Conservation (phyloP, 805 yeast genomes). For the Nakazawaea laoshanensis region DNA sequence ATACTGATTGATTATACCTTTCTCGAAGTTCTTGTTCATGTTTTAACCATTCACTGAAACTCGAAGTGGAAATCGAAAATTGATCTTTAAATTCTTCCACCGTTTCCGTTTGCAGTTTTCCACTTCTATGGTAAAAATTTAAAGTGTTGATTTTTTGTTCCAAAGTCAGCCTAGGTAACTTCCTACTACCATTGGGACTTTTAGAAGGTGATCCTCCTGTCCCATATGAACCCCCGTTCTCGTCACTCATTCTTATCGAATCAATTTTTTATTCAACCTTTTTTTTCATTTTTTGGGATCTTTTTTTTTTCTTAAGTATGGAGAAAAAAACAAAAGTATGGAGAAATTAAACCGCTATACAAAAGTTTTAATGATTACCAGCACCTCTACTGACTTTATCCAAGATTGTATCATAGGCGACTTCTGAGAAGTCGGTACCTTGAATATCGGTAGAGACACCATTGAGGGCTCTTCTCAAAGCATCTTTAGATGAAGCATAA, state of each 20-base stretch:
- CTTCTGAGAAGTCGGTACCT: constrained; percentile 97
- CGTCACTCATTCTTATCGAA: too few relatives aligned
- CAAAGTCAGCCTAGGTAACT: constrained; percentile 42
- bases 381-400: constrained; percentile 85
- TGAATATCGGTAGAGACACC: constrained; percentile 93
- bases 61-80: constrained; percentile 49
- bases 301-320: background rate
- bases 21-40: constrained; percentile 41
- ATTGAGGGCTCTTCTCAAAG: constrained; percentile 92
- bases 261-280: too few relatives aligned
- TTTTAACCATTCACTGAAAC: constrained; percentile 55
- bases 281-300: background rate
- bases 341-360: too few relatives aligned
- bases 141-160: constrained; percentile 51
- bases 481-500: constrained; percentile 97
- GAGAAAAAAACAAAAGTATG: too few relatives aligned
- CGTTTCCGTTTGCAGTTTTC: constrained; percentile 48
- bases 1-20: constrained; percentile 28
- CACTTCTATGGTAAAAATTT: constrained; percentile 38
- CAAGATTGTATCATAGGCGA: constrained; percentile 86
- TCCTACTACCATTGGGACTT: constrained; percentile 6
- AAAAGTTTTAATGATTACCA: constrained; percentile 48
- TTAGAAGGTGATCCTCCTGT: background rate
- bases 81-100: constrained; percentile 43
- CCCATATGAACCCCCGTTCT: too few relatives aligned